These are phyloP conservation scores for Aspergillus bombycis DNA, from an alignment of 2,329 filamentous ascomycete species.

Conservation along the genomic window DNA sequence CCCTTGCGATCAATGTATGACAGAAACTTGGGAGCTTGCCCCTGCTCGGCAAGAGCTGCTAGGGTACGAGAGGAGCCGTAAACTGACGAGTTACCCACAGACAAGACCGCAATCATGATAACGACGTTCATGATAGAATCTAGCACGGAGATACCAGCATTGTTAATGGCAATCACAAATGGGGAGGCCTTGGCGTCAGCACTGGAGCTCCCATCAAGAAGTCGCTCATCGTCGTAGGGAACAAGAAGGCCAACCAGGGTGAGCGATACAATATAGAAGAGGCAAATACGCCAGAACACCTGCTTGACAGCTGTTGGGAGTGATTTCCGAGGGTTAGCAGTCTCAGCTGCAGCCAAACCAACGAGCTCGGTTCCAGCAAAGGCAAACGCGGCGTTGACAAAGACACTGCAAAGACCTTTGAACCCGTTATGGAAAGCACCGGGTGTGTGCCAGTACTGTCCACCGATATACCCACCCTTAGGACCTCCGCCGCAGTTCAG, in stretches of 20 bases:
- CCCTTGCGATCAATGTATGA: constrained; percentile 82
- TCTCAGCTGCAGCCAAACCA: constrained; percentile 63
- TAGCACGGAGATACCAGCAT: constrained; percentile 78
- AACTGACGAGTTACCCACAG: constrained; percentile 87
- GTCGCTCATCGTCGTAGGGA: constrained; percentile 67
- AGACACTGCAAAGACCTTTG: constrained; percentile 64
- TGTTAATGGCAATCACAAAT: constrained; percentile 89
- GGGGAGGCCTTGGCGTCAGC: constrained; percentile 77
- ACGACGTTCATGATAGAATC: constrained; percentile 94
- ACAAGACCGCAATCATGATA: constrained; percentile 86
- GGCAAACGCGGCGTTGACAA: constrained; percentile 65
- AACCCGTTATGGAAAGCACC: constrained; percentile 74
- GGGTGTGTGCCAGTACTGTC: constrained; percentile 73
- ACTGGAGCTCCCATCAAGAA: constrained; percentile 62
- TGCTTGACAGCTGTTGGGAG: constrained; percentile 88
- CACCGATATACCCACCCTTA: constrained; percentile 76
- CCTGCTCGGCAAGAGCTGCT: constrained; percentile 84
- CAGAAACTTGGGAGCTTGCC: constrained; percentile 76
- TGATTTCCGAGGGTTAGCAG: constrained; percentile 64
- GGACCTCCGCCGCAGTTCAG: constrained; percentile 81
- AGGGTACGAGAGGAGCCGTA: constrained; percentile 91
- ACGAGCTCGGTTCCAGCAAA: constrained; percentile 66
- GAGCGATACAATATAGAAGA: constrained; percentile 87
- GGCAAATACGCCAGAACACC: constrained; percentile 89
- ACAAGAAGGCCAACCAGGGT: constrained; percentile 81